Conservation (phyloP, 2,329 filamentous ascomycete genomes). For the Pezicula radicicola region DNA sequence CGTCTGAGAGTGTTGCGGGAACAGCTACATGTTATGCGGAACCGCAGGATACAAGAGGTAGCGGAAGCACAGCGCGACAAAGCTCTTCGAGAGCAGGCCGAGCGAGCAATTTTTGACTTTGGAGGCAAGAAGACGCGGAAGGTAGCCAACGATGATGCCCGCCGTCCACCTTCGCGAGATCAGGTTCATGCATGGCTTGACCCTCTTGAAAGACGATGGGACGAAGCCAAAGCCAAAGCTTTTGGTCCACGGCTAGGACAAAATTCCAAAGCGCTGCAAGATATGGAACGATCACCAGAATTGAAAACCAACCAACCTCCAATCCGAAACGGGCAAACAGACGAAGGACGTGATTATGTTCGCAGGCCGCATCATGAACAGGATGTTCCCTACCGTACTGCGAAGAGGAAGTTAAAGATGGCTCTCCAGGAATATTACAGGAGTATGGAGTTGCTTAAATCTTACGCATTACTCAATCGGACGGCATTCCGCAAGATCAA, state of each 20-base stretch:
- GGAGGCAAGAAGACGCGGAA: conserved; percentile 6
- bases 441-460: conserved; percentile 82
- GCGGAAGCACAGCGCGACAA: conserved; percentile 20
- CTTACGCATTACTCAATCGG: conserved; percentile 84
- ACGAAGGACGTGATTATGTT: conserved; percentile 41
- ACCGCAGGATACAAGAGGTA: conserved; percentile 74
- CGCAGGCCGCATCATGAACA: conserved; percentile 42
- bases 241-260: conserved; percentile 47
- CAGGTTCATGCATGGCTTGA: conserved; percentile 41
- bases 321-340: conserved; percentile 11
- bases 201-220: conserved; percentile 40
- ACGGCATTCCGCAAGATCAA: conserved; percentile 95
- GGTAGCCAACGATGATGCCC: conserved; percentile 5
- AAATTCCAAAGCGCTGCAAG: conserved; percentile 54
- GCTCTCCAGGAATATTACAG: conserved; percentile 91
- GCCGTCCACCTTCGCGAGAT: conserved; percentile 15
- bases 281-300: conserved; percentile 37
- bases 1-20: conserved; percentile 70
- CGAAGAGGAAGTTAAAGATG: conserved; percentile 85
- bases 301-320: conserved; percentile 38
- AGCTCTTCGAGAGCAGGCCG: conserved; percentile 16
- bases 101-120: conserved; percentile 11
- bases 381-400: conserved; percentile 77
- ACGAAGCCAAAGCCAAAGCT: conserved; percentile 42
- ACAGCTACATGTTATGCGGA: conserved; percentile 91